These are phyloP conservation scores for Cladosporium sp. DNA, from an alignment of 2,329 filamentous ascomycete genomes.

Conservation along the genomic window DNA sequence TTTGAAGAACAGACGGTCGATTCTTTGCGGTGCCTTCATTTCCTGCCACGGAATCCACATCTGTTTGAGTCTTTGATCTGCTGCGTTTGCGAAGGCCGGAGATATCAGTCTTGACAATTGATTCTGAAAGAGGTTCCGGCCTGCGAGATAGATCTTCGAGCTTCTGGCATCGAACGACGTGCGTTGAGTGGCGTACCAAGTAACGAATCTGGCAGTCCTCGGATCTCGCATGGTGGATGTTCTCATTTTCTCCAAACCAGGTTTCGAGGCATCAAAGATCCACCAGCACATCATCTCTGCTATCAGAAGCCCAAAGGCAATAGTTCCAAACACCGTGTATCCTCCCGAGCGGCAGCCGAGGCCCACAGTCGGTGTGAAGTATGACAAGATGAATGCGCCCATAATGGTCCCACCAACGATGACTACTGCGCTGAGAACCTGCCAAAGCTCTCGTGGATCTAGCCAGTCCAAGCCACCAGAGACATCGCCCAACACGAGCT, in stretches of 20 bases:
- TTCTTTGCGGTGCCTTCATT: conserved; percentile 6
- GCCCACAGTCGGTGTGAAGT: conserved; percentile 43
- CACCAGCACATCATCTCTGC: conserved; percentile 37
- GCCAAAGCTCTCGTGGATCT: conserved; percentile 41
- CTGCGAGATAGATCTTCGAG: not conserved
- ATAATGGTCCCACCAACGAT: conserved; percentile 35
- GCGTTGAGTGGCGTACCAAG: not conserved
- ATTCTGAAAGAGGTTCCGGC: conserved; percentile 1
- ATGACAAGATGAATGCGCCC: conserved; percentile 40
- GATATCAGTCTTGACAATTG: not conserved
- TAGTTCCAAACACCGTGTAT: conserved; percentile 38
- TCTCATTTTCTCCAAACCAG: not conserved
- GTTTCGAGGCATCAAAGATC: conserved; percentile 19
- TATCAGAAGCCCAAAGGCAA: conserved; percentile 32
- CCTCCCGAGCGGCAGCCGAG: conserved; percentile 37
- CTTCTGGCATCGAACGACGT: not conserved
- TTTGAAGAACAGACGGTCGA: conserved; percentile 28
- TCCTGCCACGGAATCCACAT: not conserved
- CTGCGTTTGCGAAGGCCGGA: not conserved
- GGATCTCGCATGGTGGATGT: not conserved
- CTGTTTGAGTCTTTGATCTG: not conserved
- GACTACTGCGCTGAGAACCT: conserved; percentile 34
- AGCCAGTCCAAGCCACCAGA: conserved; percentile 36
- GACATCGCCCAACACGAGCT: conserved; percentile 33
- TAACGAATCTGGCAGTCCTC: not conserved